Percentiles rank a stretch among this genome's conserved stretches.
These are phyloP conservation scores for Fusarium nematophilum DNA, from an alignment of 2,329 filamentous ascomycete genomes.

Conservation along the genomic window DNA sequence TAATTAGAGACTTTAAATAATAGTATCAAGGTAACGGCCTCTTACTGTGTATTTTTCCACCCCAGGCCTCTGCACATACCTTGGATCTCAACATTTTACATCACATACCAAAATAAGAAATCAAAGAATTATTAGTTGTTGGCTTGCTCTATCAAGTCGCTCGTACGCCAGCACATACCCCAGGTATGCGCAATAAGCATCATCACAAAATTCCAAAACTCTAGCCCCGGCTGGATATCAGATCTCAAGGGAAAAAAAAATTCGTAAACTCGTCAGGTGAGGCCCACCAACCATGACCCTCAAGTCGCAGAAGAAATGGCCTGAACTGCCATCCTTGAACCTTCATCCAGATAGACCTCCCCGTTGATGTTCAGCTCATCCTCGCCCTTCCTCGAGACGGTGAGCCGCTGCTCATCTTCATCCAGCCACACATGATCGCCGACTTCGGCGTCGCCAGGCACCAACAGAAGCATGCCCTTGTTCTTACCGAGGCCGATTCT, in stretches of 20 bases:
- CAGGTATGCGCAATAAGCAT: constrained; percentile 20
- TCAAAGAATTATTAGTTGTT: background rate
- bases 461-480: constrained; percentile 41
- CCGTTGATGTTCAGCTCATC: constrained; percentile 25
- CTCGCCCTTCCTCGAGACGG: constrained; percentile 34
- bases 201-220: constrained; percentile 20
- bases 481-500: constrained; percentile 44
- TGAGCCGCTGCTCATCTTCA: constrained; percentile 33
- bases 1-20: no score
- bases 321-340: constrained; percentile 36
- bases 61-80: no score
- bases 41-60: no score
- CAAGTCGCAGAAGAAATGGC: constrained; percentile 41
- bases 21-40: no score
- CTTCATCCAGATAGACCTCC: constrained; percentile 38
- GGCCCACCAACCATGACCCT: constrained; percentile 23
- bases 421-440: constrained; percentile 45
- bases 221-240: constrained; percentile 26
- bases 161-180: constrained; percentile 30
- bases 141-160: constrained; percentile 25
- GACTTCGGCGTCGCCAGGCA: constrained; percentile 42
- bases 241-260: constrained; percentile 18
- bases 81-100: no score
- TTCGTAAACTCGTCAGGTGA: constrained; percentile 6
- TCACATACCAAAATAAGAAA: no score